Conservation (phyloP, 345 rosid species). For the Combretum micranthum region DNA sequence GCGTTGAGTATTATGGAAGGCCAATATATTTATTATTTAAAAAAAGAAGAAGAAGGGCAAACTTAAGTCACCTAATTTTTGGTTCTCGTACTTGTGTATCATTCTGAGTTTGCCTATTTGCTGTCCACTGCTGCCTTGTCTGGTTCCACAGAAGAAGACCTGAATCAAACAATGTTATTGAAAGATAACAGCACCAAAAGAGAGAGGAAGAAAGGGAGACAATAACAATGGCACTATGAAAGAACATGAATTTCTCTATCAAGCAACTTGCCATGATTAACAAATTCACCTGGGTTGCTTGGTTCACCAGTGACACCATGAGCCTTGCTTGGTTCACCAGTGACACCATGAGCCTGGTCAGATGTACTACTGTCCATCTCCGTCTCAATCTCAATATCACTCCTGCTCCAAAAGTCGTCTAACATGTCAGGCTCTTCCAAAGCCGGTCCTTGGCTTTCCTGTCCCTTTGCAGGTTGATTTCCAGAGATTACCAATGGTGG, state of each 20-base stretch:
- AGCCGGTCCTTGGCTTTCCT: constrained; percentile 37
- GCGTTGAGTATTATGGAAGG: too few species aligned
- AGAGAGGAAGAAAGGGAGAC: background rate
- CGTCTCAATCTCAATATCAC: constrained; percentile 43
- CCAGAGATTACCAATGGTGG: constrained; percentile 32
- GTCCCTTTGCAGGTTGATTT: constrained; percentile 49
- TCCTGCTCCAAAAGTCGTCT: constrained; percentile 60
- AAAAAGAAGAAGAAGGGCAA: background rate
- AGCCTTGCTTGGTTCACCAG: constrained; percentile 44
- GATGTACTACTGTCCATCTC: constrained; percentile 51
- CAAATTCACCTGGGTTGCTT: constrained; percentile 57
- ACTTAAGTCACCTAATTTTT: constrained; percentile 14
- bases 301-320: constrained; percentile 28
- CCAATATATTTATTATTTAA: background rate
- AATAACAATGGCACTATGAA: background rate
- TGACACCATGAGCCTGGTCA: constrained; percentile 30
- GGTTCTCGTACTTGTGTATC: constrained; percentile 22
- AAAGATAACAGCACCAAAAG: background rate
- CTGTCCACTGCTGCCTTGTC: constrained; percentile 32
- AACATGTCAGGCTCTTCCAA: constrained; percentile 34
- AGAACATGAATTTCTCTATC: background rate
- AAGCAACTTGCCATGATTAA: constrained; percentile 54
- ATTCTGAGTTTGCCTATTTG: constrained; percentile 18
- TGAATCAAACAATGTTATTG: constrained; percentile 1
- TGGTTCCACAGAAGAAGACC: constrained; percentile 36